phyloP scores from a whole-genome alignment of 805 yeast species.

The Candida multigemmis region DNA sequence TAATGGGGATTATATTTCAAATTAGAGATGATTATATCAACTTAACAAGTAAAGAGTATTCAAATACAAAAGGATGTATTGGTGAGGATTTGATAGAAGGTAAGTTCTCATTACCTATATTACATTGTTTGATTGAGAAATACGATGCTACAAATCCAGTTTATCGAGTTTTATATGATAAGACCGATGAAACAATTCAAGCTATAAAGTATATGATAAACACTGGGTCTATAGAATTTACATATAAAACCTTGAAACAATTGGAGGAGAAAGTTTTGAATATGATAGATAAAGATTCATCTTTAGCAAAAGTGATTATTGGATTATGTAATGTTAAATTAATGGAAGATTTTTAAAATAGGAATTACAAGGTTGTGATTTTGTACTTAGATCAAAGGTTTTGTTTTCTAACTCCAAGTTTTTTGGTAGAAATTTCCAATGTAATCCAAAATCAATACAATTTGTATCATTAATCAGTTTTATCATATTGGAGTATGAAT shows the following conservation, averaged over 20 bases:
- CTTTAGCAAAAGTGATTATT: constrained; percentile 8
- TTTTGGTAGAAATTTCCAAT: constrained; percentile 13
- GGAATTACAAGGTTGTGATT: no score
- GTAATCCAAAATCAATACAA: constrained; percentile 14
- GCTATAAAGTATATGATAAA: constrained; percentile 11
- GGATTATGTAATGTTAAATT: constrained; percentile 9
- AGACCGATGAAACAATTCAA: constrained; percentile 6
- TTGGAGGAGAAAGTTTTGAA: constrained; percentile 3
- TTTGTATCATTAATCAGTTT: constrained; percentile 6
- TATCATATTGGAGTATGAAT: constrained; percentile 12
- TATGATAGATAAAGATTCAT: constrained; percentile 2
- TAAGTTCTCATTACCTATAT: constrained; percentile 77
- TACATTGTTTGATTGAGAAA: constrained; percentile 35
- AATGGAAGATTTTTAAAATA: no score
- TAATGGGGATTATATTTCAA: constrained; percentile 79
- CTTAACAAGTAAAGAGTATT: constrained; percentile 39
- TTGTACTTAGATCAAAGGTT: constrained; percentile 10
- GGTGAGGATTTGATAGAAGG: constrained; percentile 86
- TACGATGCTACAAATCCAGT: constrained; percentile 11
- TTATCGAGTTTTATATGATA: constrained; percentile 11
- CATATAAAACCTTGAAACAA: constrained; percentile 11
- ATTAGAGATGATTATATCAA: constrained; percentile 80
- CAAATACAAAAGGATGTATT: constrained; percentile 62
- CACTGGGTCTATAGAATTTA: constrained; percentile 16
- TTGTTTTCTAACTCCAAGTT: constrained; percentile 12